phyloP scores from a whole-genome alignment of 768 basidiomycete genomes.

The Auriscalpium orientale region DNA sequence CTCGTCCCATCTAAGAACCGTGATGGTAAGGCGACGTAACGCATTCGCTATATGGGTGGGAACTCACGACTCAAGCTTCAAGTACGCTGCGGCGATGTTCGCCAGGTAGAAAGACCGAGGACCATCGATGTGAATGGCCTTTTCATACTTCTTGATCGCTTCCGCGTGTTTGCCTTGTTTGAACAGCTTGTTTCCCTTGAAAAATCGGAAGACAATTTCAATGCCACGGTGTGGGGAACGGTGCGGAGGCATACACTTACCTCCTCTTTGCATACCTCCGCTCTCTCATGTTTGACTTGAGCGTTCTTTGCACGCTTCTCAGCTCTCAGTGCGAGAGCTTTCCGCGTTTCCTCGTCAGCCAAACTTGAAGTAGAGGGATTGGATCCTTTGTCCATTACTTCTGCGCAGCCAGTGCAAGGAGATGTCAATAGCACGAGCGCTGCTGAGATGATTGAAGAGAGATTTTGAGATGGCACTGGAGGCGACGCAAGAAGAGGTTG shows the following conservation, averaged over 20 bases:
- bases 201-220: neutral
- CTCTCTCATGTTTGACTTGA: slow-evolving; percentile 15
- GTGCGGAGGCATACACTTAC: slow-evolving; percentile 6
- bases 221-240: neutral
- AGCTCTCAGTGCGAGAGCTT: slow-evolving; percentile 6
- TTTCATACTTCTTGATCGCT: slow-evolving; percentile 34
- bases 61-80: slow-evolving; percentile 30
- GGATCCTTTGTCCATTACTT: too few relatives aligned
- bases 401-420: too few relatives aligned
- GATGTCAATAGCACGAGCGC: too few relatives aligned
- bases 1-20: slow-evolving; percentile 16
- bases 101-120: slow-evolving; percentile 30
- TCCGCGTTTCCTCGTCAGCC: neutral
- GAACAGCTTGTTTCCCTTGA: slow-evolving; percentile 39
- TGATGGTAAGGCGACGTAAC: neutral
- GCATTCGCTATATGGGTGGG: neutral
- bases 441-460: too few relatives aligned
- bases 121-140: slow-evolving; percentile 32
- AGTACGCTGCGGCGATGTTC: slow-evolving; percentile 36
- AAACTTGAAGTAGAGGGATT: too few relatives aligned
- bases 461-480: too few relatives aligned
- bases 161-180: slow-evolving; percentile 27
- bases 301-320: slow-evolving; percentile 15
- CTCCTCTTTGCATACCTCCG: slow-evolving; percentile 25
- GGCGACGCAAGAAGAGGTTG: too few relatives aligned